phyloP scores from a whole-genome alignment of 805 yeast genomes.

The Kregervanrija fluxuum region DNA sequence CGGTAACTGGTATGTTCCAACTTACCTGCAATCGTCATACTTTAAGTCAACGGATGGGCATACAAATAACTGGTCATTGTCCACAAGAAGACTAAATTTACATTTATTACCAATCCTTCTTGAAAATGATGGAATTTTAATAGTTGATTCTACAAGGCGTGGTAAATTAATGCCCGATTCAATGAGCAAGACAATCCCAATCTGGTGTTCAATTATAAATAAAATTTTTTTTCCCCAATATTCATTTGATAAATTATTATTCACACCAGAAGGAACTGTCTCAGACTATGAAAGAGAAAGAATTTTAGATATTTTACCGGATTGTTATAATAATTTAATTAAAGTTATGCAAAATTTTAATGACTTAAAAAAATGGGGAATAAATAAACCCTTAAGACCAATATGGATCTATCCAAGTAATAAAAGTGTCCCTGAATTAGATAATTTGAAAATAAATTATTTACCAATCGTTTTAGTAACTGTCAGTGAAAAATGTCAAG shows the following conservation, averaged over 20 bases:
- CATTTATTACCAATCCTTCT: conserved; percentile 52
- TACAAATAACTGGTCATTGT: conserved; percentile 71
- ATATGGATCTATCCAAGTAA: conserved; percentile 61
- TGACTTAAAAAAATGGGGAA: conserved; percentile 22
- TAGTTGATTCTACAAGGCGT: conserved; percentile 80
- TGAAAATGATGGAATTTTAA: conserved; percentile 39
- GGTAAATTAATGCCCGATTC: conserved; percentile 88
- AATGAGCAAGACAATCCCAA: conserved; percentile 77
- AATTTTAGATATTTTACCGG: conserved; percentile 43
- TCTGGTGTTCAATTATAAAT: conserved; percentile 83
- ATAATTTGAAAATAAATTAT: conserved; percentile 18
- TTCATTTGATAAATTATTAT: conserved; percentile 6
- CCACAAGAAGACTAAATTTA: conserved; percentile 63
- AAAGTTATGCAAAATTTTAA: conserved; percentile 5
- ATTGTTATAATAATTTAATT: background rate
- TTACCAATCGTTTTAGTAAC: conserved; percentile 47
- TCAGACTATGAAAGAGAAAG: conserved; percentile 48
- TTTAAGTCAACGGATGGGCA: conserved; percentile 94
- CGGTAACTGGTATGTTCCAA: conserved; percentile 71
- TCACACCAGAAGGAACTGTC: conserved; percentile 44
- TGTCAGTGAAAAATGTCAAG: conserved; percentile 55
- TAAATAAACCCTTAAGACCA: conserved; percentile 51
- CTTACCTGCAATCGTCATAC: conserved; percentile 34
- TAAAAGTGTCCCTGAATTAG: conserved; percentile 4
- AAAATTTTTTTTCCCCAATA: conserved; percentile 35